These are phyloP conservation scores for Syzygium malaccense DNA, from an alignment of 441 rosid genomes.

Conservation along the genomic window DNA sequence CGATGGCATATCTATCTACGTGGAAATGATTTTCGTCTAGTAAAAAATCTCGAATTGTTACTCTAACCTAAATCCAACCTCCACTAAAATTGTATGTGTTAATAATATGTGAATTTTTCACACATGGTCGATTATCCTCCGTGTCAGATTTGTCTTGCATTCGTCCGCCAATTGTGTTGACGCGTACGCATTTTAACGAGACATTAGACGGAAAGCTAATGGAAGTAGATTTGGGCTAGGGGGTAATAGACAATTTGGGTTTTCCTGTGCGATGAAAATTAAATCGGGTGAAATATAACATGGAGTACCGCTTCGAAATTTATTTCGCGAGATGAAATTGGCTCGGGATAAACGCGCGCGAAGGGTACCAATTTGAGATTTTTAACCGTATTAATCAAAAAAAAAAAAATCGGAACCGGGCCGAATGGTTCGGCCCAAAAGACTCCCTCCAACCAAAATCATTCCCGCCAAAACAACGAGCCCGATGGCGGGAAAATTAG, in stretches of 20 bases:
- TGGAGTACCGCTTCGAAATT: fast-evolving
- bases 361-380: not conserved
- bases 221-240: not conserved
- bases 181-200: fast-evolving
- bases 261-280: not conserved
- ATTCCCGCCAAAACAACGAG: conserved; percentile 20
- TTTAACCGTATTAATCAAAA: not conserved
- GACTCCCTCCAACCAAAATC: conserved; percentile 6
- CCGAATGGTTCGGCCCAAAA: not conserved
- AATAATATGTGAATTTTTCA: no score
- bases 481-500: not conserved
- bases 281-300: not conserved
- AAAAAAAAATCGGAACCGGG: not conserved
- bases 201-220: fast-evolving
- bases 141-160: not conserved
- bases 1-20: no score
- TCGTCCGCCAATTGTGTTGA: no score
- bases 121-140: not conserved
- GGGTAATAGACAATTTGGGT: not conserved
- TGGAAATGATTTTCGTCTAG: no score
- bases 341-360: fast-evolving
- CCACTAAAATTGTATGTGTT: no score
- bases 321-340: no score
- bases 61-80: no score
- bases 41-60: no score